Evolutionary conservation across 2,329 filamentous ascomycete genomes (phyloP).

Genomic region (Monosporascus sp.): DNA sequence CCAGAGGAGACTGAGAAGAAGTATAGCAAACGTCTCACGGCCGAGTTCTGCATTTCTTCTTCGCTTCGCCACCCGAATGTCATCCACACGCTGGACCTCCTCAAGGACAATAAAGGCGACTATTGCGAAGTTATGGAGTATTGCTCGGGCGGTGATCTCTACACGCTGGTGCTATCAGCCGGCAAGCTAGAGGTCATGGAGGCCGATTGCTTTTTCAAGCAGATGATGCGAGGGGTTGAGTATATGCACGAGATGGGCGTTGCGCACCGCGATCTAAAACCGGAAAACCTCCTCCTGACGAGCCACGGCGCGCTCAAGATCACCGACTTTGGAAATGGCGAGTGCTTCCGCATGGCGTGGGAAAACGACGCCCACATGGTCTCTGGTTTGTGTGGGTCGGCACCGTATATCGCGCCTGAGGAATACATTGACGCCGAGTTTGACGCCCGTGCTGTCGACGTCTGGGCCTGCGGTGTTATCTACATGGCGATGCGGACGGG

Average conservation of each 20-base stretch:
- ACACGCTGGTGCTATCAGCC: slow-evolving; percentile 85
- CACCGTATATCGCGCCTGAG: slow-evolving; percentile 94
- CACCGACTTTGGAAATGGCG: slow-evolving; percentile 96
- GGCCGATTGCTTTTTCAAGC: slow-evolving; percentile 98
- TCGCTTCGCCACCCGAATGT: slow-evolving; percentile 95
- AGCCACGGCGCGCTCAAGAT: slow-evolving; percentile 93
- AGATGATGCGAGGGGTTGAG: slow-evolving; percentile 97
- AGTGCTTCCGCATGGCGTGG: slow-evolving; percentile 99
- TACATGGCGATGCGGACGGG: slow-evolving; percentile 99
- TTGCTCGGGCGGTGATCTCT: slow-evolving; percentile 92
- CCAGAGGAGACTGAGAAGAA: slow-evolving; percentile 95
- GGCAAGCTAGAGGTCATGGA: slow-evolving; percentile 88
- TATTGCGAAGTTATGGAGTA: slow-evolving; percentile 99
- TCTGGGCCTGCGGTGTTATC: slow-evolving; percentile 97
- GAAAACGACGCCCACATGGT: slow-evolving; percentile 98
- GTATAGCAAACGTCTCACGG: slow-evolving; percentile 94
- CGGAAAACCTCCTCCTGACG: slow-evolving; percentile 91
- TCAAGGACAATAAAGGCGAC: slow-evolving; percentile 94
- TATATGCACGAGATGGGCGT: slow-evolving; percentile 99
- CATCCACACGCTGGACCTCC: slow-evolving; percentile 91
- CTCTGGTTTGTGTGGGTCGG: slow-evolving; percentile 89
- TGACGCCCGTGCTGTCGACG: slow-evolving; percentile 92
- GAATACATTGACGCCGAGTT: slow-evolving; percentile 96
- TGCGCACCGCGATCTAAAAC: slow-evolving; percentile 92
- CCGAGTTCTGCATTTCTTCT: slow-evolving; percentile 97